A percentile compares a stretch with the other conserved stretches of the same genome.
phyloP scores from a whole-genome alignment of 208 protist genomes.

The Balamuthia mandrillaris region DNA sequence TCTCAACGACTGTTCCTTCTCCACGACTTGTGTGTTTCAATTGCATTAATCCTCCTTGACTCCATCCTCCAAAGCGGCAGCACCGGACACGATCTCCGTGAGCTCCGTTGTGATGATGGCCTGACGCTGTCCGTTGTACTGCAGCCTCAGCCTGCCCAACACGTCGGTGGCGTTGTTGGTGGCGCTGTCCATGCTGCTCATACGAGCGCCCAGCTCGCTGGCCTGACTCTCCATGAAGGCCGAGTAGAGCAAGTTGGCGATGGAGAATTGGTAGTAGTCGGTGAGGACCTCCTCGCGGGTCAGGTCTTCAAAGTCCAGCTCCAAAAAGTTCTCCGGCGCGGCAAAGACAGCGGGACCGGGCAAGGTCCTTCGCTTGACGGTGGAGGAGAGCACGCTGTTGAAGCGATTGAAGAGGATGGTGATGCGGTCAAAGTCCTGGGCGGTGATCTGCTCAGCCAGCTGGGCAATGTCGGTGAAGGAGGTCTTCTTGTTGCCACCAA shows the following conservation, averaged over 20 bases:
- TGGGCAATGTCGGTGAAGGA: conserved; percentile 44
- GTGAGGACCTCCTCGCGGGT: conserved; percentile 1
- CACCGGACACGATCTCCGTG: conserved; percentile 44
- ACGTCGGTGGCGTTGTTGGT: conserved; percentile 57
- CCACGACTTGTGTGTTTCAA: too few species aligned
- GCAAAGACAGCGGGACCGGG: too few species aligned
- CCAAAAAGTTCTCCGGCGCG: conserved; percentile 11
- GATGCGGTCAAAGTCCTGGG: conserved; percentile 47
- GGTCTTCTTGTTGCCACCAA: conserved; percentile 26
- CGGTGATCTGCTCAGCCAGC: conserved; percentile 32
- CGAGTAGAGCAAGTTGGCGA: conserved; percentile 2
- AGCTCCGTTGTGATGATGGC: conserved; percentile 43
- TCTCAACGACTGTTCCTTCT: too few species aligned
- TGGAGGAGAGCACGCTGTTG: conserved; percentile 58
- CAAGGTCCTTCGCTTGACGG: conserved; percentile 3
- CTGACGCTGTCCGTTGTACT: conserved; percentile 51
- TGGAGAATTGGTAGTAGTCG: conserved; percentile 10
- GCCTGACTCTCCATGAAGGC: conserved; percentile 41
- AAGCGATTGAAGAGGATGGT: conserved; percentile 63
- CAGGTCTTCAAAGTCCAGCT: neutral
- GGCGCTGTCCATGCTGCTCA: conserved; percentile 60
- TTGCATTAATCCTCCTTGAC: too few species aligned
- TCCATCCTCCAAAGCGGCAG: conserved; percentile 37
- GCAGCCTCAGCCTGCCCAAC: conserved; percentile 48
- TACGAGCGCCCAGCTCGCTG: conserved; percentile 39